phyloP scores from a whole-genome alignment of 2,329 filamentous ascomycete species.

The Claviceps purpurea region DNA sequence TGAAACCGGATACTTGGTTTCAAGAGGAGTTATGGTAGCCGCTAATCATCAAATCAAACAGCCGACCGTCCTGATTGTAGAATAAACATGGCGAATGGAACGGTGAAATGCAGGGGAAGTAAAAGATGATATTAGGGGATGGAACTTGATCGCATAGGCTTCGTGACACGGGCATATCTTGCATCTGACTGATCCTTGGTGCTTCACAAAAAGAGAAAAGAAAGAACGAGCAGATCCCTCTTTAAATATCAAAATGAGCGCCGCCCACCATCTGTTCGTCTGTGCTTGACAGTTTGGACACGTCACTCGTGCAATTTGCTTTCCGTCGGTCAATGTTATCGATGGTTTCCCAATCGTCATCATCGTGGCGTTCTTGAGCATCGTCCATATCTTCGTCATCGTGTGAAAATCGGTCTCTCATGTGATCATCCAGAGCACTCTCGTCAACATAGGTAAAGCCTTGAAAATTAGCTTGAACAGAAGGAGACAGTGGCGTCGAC shows the following conservation, averaged over 20 bases:
- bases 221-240: neutral
- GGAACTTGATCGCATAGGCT: neutral
- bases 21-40: neutral
- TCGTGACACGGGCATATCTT: neutral
- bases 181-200: neutral
- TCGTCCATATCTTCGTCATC: constrained; percentile 51
- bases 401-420: constrained; percentile 36
- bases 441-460: constrained; percentile 99
- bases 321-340: constrained; percentile 39
- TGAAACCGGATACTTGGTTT: neutral
- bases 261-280: constrained; percentile 52
- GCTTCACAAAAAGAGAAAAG: neutral
- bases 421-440: constrained; percentile 81
- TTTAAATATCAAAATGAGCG: constrained; percentile 50
- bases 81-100: constrained; percentile 2
- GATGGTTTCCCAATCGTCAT: constrained; percentile 47
- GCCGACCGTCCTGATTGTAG: constrained; percentile 2
- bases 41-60: neutral
- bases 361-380: constrained; percentile 26
- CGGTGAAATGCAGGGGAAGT: neutral
- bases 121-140: neutral
- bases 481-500: constrained; percentile 85
- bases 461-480: constrained; percentile 95
- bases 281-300: constrained; percentile 41
- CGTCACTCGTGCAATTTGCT: constrained; percentile 50